These are phyloP conservation scores for Fusarium solani-melongenae DNA, from an alignment of 2,329 filamentous ascomycete species.

Conservation along the genomic window DNA sequence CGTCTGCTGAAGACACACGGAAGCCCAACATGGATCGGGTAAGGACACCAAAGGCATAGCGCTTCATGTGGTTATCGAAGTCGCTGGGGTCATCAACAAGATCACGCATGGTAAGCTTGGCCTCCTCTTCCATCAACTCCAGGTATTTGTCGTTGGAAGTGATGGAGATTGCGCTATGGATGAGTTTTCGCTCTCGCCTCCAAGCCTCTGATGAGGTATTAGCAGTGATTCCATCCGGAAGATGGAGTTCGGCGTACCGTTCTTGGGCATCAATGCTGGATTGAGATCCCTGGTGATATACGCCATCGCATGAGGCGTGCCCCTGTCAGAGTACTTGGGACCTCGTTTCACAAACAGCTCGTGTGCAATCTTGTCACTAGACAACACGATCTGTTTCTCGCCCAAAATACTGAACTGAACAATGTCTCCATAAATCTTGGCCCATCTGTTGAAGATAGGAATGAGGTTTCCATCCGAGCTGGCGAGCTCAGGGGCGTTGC, in stretches of 20 bases:
- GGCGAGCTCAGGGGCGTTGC: conserved; percentile 8
- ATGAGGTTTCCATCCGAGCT: not conserved
- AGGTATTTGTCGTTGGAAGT: not conserved
- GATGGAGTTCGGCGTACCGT: not conserved
- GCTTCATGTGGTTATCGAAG: conserved; percentile 1
- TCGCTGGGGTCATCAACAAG: not conserved
- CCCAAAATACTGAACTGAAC: conserved; percentile 5
- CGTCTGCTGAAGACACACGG: not conserved
- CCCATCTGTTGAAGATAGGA: conserved; percentile 4
- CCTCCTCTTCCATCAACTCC: not conserved
- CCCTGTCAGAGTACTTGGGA: not conserved
- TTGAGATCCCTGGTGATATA: not conserved
- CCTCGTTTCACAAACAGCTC: conserved; percentile 1
- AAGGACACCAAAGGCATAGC: conserved; percentile 1
- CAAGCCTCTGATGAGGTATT: not conserved
- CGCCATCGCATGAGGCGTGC: not conserved
- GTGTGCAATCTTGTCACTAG: not conserved
- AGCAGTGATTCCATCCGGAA: not conserved
- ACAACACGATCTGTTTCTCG: not conserved
- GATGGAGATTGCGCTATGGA: conserved; percentile 1
- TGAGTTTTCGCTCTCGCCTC: conserved; percentile 2
- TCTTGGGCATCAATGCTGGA: not conserved
- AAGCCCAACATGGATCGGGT: conserved; percentile 4
- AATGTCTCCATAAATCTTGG: not conserved
- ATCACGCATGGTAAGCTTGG: not conserved